Percentiles rank a stretch among this genome's conserved stretches.
These are phyloP conservation scores for Mortierella sp. DNA, from an alignment of 371 early-diverging fungal species.

Conservation along the genomic window DNA sequence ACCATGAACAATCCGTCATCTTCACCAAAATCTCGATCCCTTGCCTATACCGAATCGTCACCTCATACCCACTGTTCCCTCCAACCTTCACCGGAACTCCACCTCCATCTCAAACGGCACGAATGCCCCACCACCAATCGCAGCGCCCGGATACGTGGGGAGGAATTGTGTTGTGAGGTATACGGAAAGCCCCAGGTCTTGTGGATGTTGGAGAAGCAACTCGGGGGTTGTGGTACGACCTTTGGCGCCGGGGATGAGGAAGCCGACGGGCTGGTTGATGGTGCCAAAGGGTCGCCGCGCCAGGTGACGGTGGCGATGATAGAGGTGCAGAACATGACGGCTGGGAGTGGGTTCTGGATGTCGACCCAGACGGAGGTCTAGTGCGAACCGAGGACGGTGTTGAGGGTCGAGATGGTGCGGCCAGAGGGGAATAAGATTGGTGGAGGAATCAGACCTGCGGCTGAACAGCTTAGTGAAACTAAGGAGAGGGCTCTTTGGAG, in stretches of 20 bases:
- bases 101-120: conserved; percentile 27
- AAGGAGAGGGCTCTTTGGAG: conserved; percentile 60
- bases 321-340: conserved; percentile 33
- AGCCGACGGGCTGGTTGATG: not conserved
- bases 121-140: not conserved
- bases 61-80: conserved; percentile 9
- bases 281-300: conserved; percentile 10
- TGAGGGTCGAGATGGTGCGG: conserved; percentile 15
- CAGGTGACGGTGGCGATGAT: conserved; percentile 26
- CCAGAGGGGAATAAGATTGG: conserved; percentile 45
- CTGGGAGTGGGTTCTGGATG: conserved; percentile 59
- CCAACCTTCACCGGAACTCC: conserved; percentile 21
- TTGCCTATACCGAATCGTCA: conserved; percentile 7
- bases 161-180: not conserved
- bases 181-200: not conserved
- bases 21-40: not conserved
- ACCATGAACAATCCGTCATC: not conserved
- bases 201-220: not conserved
- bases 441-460: conserved; percentile 57
- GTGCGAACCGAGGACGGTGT: conserved; percentile 8
- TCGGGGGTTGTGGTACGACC: not conserved
- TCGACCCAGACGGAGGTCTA: conserved; percentile 42
- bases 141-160: not conserved
- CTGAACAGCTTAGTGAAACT: conserved; percentile 53
- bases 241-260: not conserved